Evolutionary conservation across 257 asterid species (phyloP).

Genomic region (Solanum virginianum): DNA sequence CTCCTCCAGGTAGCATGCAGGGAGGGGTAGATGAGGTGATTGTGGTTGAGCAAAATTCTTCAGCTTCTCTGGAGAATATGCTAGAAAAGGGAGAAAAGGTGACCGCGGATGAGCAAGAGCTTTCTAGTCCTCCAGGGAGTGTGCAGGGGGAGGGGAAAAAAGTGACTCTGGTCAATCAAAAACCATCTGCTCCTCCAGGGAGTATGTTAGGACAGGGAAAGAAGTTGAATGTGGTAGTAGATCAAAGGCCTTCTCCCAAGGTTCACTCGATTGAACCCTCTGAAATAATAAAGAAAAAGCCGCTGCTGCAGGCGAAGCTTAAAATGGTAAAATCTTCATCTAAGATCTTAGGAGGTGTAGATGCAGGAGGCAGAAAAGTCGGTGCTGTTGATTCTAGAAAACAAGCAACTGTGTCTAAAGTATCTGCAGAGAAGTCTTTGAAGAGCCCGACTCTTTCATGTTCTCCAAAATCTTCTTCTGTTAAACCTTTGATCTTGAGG

Average conservation of each 20-base stretch:
- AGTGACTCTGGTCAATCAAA: slow-evolving; percentile 2
- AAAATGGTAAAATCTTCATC: slow-evolving; percentile 18
- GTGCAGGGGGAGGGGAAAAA: neutral
- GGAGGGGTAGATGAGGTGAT: neutral
- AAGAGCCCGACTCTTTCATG: slow-evolving; percentile 10
- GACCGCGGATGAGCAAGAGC: neutral
- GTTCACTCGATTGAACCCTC: slow-evolving; percentile 31
- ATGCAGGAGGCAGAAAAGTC: slow-evolving; percentile 21
- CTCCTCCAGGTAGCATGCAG: neutral
- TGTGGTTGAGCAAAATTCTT: neutral
- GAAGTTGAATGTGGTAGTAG: neutral
- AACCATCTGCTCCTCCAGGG: neutral
- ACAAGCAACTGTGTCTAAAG: slow-evolving; percentile 9
- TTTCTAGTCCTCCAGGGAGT: neutral
- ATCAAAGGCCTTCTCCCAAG: slow-evolving; percentile 9
- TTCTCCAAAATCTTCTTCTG: slow-evolving; percentile 22
- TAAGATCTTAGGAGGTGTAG: slow-evolving; percentile 15
- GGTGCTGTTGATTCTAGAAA: slow-evolving; percentile 3
- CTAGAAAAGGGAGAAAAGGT: neutral
- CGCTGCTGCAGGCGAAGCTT: slow-evolving; percentile 9
- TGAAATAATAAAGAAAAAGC: slow-evolving; percentile 45
- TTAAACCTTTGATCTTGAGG: slow-evolving; percentile 9
- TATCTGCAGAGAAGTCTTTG: slow-evolving; percentile 25
- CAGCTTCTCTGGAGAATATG: neutral
- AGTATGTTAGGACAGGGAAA: neutral